A percentile compares a stretch with the other conserved stretches of the same genome.
phyloP scores from a whole-genome alignment of 2,329 filamentous ascomycete species.

The Leptoxyphium fumago region DNA sequence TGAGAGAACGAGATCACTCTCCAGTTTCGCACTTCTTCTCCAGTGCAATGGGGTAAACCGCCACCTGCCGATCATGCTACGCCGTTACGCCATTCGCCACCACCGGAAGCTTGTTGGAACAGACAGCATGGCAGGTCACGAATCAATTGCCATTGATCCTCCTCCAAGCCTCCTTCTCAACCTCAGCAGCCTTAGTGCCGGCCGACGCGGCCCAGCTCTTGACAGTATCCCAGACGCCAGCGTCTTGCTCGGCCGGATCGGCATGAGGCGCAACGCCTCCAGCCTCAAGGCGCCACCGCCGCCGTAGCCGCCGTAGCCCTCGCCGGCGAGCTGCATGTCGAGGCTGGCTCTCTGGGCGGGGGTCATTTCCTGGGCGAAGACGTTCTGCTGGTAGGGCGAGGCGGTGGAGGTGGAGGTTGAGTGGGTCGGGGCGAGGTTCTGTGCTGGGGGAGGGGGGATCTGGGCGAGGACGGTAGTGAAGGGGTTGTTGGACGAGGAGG shows the following conservation, averaged over 20 bases:
- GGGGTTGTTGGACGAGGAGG: constrained; percentile 9
- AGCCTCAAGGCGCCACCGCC: constrained; percentile 8
- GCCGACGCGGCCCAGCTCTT: constrained; percentile 28
- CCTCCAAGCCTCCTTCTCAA: constrained; percentile 34
- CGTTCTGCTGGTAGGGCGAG: constrained; percentile 29
- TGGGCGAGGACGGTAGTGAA: constrained; percentile 24
- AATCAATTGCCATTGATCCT: constrained; percentile 23
- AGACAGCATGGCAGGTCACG: too few species aligned
- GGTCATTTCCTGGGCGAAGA: constrained; percentile 27
- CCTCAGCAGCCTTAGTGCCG: constrained; percentile 27
- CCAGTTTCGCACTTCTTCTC: too few species aligned
- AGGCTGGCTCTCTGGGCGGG: constrained; percentile 20
- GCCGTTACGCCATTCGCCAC: too few species aligned
- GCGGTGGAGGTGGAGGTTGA: constrained; percentile 19
- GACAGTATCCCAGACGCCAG: constrained; percentile 22
- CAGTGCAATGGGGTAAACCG: too few species aligned
- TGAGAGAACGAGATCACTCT: too few species aligned
- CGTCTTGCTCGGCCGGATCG: constrained; percentile 2
- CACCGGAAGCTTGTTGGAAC: too few species aligned
- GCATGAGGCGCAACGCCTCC: constrained; percentile 12
- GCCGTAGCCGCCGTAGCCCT: constrained; percentile 2
- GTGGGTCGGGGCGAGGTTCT: constrained; percentile 24
- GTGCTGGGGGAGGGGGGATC: constrained; percentile 24
- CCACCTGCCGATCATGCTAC: too few species aligned
- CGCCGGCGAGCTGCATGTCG: constrained; percentile 3